Base-by-base conservation (phyloP, 2,329 filamentous ascomycete species). In the Akanthomyces lecanii region DNA sequence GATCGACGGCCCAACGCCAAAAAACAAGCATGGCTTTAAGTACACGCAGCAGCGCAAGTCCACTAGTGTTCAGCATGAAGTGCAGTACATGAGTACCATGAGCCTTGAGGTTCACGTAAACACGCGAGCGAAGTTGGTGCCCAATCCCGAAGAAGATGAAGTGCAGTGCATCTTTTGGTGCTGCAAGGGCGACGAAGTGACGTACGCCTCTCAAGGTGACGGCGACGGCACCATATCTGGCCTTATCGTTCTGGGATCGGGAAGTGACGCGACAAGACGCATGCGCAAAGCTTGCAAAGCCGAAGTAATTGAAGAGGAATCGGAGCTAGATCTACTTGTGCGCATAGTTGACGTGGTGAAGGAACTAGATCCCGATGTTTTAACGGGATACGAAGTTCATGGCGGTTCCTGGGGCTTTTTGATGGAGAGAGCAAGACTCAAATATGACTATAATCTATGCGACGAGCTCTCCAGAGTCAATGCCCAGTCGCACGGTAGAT, bases 71-170 rank as follows among this genome's bases (percentile, higher is more conserved):
- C 85, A 91, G 70, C 90, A 94, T 67, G 91, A 96, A 73, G 87
- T 86, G 3, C 90, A 95, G 68, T 96, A 97, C 73, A 98, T 99
- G 95, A 97, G 91, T 68, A 92, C 89, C 21, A 93, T 99, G 91
- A 96, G 92, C 67, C 76, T 99, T 7, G 95, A 99, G 72, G 78
- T 98, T 5, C 94, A 99, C 72, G 89, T 96, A 65, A 97, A 96
- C 69, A 95, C 90, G 4, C 84, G 94, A 62, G 91, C 86, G 7
- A 87, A 85, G 55, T 81, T 97, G 10, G 84, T 92, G 2, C 92
- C 95, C 1, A 92, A 99, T 70, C 95, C 95, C 0, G 91, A 94
- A 68, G 84, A 96, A 68, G 95, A 99, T 72, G 90, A 94, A 69
- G 85, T 99, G 3, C 85, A 89, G 66, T 92, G 90, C 70, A 83